These are phyloP conservation scores for Lolium rigidum DNA, from an alignment of 176 grass and related monocot genomes.

Conservation along the genomic window DNA sequence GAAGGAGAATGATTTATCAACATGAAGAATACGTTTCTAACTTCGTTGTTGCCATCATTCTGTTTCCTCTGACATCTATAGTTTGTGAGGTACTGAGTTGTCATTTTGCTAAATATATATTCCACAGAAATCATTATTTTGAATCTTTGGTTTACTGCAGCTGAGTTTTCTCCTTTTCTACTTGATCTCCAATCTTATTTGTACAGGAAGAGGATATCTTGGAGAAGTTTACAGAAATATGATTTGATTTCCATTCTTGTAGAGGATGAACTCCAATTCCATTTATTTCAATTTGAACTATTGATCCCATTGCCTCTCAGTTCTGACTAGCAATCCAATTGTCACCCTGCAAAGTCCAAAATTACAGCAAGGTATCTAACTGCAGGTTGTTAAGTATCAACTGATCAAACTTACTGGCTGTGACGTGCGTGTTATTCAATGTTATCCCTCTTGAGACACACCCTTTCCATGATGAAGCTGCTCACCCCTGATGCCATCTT, in stretches of 20 bases:
- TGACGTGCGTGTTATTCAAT: constrained; percentile 50
- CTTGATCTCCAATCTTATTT: background rate
- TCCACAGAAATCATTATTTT: background rate
- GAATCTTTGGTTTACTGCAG: background rate
- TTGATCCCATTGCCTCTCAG: background rate
- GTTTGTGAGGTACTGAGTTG: background rate
- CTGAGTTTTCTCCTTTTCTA: background rate
- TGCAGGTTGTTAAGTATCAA: constrained; percentile 18
- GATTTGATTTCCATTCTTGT: background rate
- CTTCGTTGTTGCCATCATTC: background rate
- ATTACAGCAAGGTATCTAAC: constrained; percentile 35
- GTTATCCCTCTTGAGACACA: constrained; percentile 48
- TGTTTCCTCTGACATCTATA: background rate
- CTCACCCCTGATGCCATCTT: constrained; percentile 41
- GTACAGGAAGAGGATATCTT: background rate
- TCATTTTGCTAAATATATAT: constrained; percentile 18
- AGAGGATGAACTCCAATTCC: background rate
- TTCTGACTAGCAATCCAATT: constrained; percentile 30
- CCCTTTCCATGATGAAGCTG: constrained; percentile 63
- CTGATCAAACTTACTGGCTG: background rate
- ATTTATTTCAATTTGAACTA: constrained; percentile 16
- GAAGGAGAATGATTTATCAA: background rate
- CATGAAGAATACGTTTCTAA: background rate
- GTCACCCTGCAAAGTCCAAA: constrained; percentile 26
- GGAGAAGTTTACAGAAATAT: background rate